Evolutionary conservation across 2,329 filamentous ascomycete genomes (phyloP), one percentile per base, ranked within the genome.

Genomic region (Aspergillus fumigatiaffinis): DNA sequence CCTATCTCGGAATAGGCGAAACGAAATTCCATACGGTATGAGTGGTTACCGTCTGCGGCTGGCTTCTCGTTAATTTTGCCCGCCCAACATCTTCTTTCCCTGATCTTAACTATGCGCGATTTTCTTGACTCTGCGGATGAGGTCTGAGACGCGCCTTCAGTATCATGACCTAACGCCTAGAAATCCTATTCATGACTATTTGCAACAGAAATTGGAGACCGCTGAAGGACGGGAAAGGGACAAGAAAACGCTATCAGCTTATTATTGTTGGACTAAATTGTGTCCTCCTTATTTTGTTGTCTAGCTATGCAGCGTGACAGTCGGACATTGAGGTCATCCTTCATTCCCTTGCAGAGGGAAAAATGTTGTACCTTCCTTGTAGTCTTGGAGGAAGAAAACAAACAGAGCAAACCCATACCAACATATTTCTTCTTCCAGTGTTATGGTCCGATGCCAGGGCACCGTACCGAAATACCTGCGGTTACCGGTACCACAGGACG

Each of bases 31-130:
- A 38, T 38, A 38, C 32, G 14, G 14, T 17, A 38, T 38, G 32
- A 38, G 14, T 38, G 32, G 32, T 32, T 50, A 59, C 63, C 63
- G 63, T 57, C 56, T 64, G 62, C 63, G 63, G 60, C 60, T 61
- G 56, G 60, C 54, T 52, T 57, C 58, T 26, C 50, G 58, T 64
- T 63, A 63, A 61, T 63, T 61, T 65, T 63, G 56, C 58, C 60
- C 28, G 52, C 58, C 54, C 57, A 56, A 49, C 54, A 29, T 53
- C 51, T 35, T 47, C 55, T 53, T 48, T 23, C 51, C 20, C 29
- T 41, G 47, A 42, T 47, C 41, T 60, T 64, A 64, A 63, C 64
- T 66, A 66, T 66, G 64, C 64, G 64, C 64, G 64, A 66, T 66
- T 66, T 66, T 66, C 59, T 51, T 52, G 20, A 46, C 28, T 8